Evolutionary conservation across 345 rosid species (phyloP), one percentile per base, ranked within the genome.

Genomic region (Aquilaria sinensis): DNA sequence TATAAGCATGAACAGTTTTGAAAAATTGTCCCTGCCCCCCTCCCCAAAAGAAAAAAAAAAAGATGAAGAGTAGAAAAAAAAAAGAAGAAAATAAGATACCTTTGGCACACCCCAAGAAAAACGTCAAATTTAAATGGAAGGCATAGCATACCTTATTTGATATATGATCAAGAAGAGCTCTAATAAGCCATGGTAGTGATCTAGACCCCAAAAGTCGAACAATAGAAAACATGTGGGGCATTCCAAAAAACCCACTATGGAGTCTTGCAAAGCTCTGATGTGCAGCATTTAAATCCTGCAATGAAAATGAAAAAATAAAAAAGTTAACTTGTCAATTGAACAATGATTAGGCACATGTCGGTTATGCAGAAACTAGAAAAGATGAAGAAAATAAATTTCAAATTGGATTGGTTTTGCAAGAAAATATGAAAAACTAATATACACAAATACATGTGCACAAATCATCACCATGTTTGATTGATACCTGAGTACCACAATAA

Each of bases 171-270:
- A 94, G 82, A n/a, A 90, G 81, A 46, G 97, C 96, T 63, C 97
- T 81, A 67, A 94, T 86, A 64, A 94, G 93, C 99, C 99, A 94
- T 53, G 99, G 97, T 78, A 94, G 65, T 43, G 99, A 94, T 76
- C 96, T 88, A 33, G 96, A 81, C 65, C 97, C 99, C 60, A 94
- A 88, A 75, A 94, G 96, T 73, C 80, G 83, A 67, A 85, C 96
- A 56, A 86, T 64, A 49, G 99, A 84, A 83, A 86, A 83, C 78
- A 94, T 71, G 74, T 94, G 99, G 10, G 95, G 87, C 50, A 84
- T 80, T 52, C 99, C 97, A 60, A 94, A 86, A 78, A 94, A 94
- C 47, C 90, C 95, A 69, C 97, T 83, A 70, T 90, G 92, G 74
- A 94, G 73, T 51, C 99, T 85, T 14, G 95, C 96, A 78, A 82